Conservation (phyloP, 495 filamentous ascomycete genomes). For the Penicillium goetzii region DNA sequence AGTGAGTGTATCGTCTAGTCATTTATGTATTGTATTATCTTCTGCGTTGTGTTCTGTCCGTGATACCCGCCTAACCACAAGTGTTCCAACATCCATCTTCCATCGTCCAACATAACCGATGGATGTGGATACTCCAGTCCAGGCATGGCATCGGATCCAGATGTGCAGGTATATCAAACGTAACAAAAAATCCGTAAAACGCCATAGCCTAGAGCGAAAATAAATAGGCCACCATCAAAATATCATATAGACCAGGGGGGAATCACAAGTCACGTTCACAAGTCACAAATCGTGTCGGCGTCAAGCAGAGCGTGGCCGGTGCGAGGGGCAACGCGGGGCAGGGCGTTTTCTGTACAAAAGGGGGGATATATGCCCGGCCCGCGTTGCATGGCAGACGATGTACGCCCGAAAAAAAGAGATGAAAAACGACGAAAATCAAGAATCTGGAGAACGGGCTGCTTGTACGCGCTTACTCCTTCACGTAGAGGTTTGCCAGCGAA, state of each 20-base stretch:
- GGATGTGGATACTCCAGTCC: not conserved
- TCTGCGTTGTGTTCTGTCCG: not conserved
- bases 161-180: slow-evolving; percentile 16
- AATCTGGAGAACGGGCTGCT: not conserved
- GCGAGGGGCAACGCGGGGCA: not conserved
- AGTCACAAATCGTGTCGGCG: slow-evolving; percentile 25
- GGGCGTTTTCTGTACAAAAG: slow-evolving; percentile 2
- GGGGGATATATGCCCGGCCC: not conserved
- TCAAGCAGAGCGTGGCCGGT: slow-evolving; percentile 17
- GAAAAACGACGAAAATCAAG: slow-evolving; percentile 1
- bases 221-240: slow-evolving; percentile 4
- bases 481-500: slow-evolving; percentile 18
- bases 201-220: slow-evolving; percentile 13
- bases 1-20: not conserved
- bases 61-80: not conserved
- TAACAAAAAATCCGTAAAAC: slow-evolving; percentile 16
- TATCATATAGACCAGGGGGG: slow-evolving; percentile 7
- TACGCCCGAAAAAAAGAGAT: slow-evolving; percentile 1
- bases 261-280: slow-evolving; percentile 26
- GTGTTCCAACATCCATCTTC: not conserved
- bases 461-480: not conserved
- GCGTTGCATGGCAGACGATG: slow-evolving; percentile 6
- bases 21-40: slow-evolving; percentile 6
- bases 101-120: not conserved
- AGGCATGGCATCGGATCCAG: not conserved